Base-by-base conservation (phyloP, 805 yeast species). In the Metschnikowia henanensis region DNA sequence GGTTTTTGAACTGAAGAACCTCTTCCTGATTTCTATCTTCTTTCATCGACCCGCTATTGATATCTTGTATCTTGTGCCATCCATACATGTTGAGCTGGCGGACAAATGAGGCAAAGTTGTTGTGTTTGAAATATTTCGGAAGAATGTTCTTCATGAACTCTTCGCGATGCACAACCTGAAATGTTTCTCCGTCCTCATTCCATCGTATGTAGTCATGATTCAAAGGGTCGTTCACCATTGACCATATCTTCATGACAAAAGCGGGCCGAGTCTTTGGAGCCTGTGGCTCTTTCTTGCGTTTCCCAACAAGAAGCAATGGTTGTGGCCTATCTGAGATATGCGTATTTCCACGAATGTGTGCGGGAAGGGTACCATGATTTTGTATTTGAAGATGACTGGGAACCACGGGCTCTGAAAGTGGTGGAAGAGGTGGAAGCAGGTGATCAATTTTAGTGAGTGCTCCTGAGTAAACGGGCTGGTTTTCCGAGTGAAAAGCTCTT, bases 11-110 rank as follows among this genome's bases (percentile, higher is more conserved):
- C 64, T 90, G 95, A 87, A 91, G 84, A 43, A 81, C 77, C 57
- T 94, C 98, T 44, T 91, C 97, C 32, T 68, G 66, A 45, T 69
- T 73, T 30, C 65, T 68, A 43, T 77, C 71, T 30, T 61, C 65
- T 35, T 59, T 59, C 46, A 82, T 66, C 4, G 91, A 77, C 2
- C 95, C 97, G 20, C 85, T 77, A 45, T 70, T 86, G 18, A 91
- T 81, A 65, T 94, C 98, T 65, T 94, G 99, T 4, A 94, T 94
- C 66, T 94, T 94, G 70, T 91, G 98, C 97, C 97, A 94, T 9
- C 99, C 99, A 62, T 94, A 94, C 99, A 94, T 92, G 66, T 92
- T 92, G 57, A 92, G 74, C 62, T 92, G 99, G 49, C 99, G 80
- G 13, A 94, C 98, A 74, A 94, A 94, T 25, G 94, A 83, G 17